Evolutionary conservation across 441 rosid species (phyloP).

Genomic region (Adansonia grandidieri): DNA sequence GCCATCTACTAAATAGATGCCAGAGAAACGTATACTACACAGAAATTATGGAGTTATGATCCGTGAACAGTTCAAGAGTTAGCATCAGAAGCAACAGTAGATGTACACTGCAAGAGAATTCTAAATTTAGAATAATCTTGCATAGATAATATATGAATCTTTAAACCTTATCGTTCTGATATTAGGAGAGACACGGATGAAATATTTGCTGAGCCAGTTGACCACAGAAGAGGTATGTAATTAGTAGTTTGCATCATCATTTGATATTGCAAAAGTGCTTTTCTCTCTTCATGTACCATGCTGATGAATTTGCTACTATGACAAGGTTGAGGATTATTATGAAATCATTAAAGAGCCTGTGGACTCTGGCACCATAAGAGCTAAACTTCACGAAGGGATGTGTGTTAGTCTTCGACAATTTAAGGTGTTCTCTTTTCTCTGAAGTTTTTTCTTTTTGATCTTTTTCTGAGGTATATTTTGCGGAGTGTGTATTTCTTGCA

Average conservation of each 20-base stretch:
- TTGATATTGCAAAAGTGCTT: slow-evolving; percentile 6
- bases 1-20: slow-evolving; percentile 33
- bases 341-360: slow-evolving; percentile 70
- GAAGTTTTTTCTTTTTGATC: not conserved
- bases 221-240: slow-evolving; percentile 51
- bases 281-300: slow-evolving; percentile 1
- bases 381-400: slow-evolving; percentile 84
- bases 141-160: not conserved
- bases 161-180: slow-evolving; percentile 1
- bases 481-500: not conserved
- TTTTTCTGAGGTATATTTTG: too few species aligned
- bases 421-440: slow-evolving; percentile 50
- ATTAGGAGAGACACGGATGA: slow-evolving; percentile 62
- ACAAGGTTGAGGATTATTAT: slow-evolving; percentile 62
- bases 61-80: not conserved
- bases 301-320: slow-evolving; percentile 24
- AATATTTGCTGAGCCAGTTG: slow-evolving; percentile 66
- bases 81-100: not conserved
- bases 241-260: slow-evolving; percentile 11
- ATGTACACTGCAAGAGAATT: not conserved
- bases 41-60: slow-evolving; percentile 1
- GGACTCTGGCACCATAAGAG: slow-evolving; percentile 84
- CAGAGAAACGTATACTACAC: slow-evolving; percentile 45
- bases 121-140: not conserved
- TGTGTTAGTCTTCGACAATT: slow-evolving; percentile 57